phyloP scores from a whole-genome alignment of 495 filamentous ascomycete species.

The Aspergillus mulundensis region DNA sequence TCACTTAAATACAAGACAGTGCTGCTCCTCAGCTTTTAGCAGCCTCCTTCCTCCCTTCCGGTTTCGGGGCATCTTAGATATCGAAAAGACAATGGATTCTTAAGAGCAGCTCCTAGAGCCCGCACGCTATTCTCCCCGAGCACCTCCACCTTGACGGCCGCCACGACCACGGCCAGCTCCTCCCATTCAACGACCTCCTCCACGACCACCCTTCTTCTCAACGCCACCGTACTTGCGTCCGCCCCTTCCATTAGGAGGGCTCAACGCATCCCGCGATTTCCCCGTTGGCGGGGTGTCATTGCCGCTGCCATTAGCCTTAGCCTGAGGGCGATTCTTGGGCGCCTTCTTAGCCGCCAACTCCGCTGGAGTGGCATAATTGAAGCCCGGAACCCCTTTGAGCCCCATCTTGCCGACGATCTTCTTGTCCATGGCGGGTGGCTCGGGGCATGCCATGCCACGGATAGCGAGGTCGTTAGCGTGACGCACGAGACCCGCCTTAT shows the following conservation, averaged over 20 bases:
- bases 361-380: conserved; percentile 21
- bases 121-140: conserved; percentile 15
- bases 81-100: too few relatives aligned
- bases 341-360: conserved; percentile 5
- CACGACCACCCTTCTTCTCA: conserved; percentile 23
- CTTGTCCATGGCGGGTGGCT: conserved; percentile 44
- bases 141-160: conserved; percentile 20
- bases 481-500: conserved; percentile 39
- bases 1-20: too few relatives aligned
- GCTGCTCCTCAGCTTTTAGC: too few relatives aligned
- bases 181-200: conserved; percentile 12
- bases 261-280: conserved; percentile 21
- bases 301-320: not conserved
- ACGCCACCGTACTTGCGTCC: conserved; percentile 19
- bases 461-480: conserved; percentile 44
- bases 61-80: too few relatives aligned
- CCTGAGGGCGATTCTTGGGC: conserved; percentile 15
- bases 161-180: conserved; percentile 9
- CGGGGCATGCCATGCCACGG: conserved; percentile 42
- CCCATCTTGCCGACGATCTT: conserved; percentile 48
- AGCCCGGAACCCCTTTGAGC: conserved; percentile 44
- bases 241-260: too few relatives aligned
- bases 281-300: not conserved
- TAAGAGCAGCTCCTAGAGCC: too few relatives aligned
- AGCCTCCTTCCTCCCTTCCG: too few relatives aligned